phyloP scores from a whole-genome alignment of 2,329 filamentous ascomycete genomes.

The Fusarium newnesense region DNA sequence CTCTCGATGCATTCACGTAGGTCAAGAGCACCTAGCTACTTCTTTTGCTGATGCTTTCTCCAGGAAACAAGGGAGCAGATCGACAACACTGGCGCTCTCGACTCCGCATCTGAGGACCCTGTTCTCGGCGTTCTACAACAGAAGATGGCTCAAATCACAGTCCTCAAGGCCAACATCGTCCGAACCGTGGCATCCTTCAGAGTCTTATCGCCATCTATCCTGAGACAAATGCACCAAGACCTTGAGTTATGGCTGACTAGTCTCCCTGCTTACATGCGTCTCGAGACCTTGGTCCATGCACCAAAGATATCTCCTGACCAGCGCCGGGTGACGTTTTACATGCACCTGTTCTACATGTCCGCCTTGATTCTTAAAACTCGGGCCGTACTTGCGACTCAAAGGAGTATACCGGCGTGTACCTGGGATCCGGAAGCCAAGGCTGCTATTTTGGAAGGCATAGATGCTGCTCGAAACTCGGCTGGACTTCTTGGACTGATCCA shows the following conservation, averaged over 20 bases:
- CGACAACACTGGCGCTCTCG: background rate
- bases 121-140: background rate
- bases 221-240: background rate
- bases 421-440: fast-evolving
- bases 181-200: background rate
- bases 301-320: background rate
- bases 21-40: background rate
- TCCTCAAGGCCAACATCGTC: background rate
- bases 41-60: fast-evolving
- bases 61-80: background rate
- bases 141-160: background rate
- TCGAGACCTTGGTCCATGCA: fast-evolving
- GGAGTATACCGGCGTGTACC: background rate
- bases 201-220: fast-evolving
- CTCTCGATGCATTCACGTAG: background rate
- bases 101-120: background rate
- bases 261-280: background rate
- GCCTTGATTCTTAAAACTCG: background rate
- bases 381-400: background rate
- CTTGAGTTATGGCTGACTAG: background rate
- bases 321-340: background rate
- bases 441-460: background rate
- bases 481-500: fast-evolving
- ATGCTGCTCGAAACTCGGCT: background rate
- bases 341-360: background rate